Conservation (phyloP, 768 basidiomycete species). For the Trametes coccinea region DNA sequence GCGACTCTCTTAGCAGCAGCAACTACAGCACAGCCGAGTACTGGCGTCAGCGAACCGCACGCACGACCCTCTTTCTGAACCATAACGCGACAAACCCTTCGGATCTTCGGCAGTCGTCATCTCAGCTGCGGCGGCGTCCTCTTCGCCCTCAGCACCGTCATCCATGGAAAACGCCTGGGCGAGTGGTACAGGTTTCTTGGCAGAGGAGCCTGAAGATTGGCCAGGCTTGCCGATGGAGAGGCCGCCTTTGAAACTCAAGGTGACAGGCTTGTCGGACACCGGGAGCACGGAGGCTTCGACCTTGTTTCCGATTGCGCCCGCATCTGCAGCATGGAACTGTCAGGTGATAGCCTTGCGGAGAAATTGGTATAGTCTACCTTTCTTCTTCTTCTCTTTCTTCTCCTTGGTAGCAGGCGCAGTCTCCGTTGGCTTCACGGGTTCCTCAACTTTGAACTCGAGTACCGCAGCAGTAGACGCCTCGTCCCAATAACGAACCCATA, state of each 20-base stretch:
- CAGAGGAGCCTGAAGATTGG: slow-evolving; percentile 24
- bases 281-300: slow-evolving; percentile 68
- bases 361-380: slow-evolving; percentile 17
- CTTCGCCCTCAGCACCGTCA: slow-evolving; percentile 41
- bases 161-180: slow-evolving; percentile 70
- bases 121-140: slow-evolving; percentile 45
- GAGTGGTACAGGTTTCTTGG: slow-evolving; percentile 42
- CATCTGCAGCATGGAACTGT: not conserved
- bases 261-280: slow-evolving; percentile 79
- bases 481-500: slow-evolving; percentile 92
- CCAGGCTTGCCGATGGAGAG: slow-evolving; percentile 21
- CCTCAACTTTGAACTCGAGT: slow-evolving; percentile 78
- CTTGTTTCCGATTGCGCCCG: slow-evolving; percentile 25
- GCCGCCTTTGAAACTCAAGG: slow-evolving; percentile 59
- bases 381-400: slow-evolving; percentile 62
- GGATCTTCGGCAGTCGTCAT: slow-evolving; percentile 36
- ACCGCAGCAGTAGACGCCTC: slow-evolving; percentile 76
- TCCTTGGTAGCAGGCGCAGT: slow-evolving; percentile 45
- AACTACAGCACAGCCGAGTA: slow-evolving; percentile 36
- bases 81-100: slow-evolving; percentile 49
- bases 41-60: slow-evolving; percentile 19
- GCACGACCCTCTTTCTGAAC: slow-evolving; percentile 14
- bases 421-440: slow-evolving; percentile 42
- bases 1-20: slow-evolving; percentile 68
- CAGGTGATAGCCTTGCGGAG: not conserved